A percentile compares a stretch with the other conserved stretches of the same genome.
Conservation (phyloP, 2,329 filamentous ascomycete genomes). For the Claviceps sp. region DNA sequence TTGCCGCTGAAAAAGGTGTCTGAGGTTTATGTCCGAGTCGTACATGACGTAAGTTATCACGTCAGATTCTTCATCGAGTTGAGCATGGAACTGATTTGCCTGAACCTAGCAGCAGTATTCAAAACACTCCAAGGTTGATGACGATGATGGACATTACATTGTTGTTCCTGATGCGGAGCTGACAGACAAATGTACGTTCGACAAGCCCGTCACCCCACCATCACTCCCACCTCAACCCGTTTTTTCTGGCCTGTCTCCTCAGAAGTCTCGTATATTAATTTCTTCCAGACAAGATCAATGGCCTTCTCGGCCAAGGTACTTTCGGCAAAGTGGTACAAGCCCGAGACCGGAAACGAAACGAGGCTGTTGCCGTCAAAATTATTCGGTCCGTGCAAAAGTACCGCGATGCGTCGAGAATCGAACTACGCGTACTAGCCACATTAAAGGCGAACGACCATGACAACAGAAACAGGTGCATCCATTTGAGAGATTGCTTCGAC, state of each 20-base stretch:
- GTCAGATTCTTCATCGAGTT: not conserved
- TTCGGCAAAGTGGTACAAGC: slow-evolving; percentile 98
- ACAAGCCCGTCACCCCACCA: not conserved
- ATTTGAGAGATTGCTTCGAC: slow-evolving; percentile 92
- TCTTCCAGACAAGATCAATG: slow-evolving; percentile 64
- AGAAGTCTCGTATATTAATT: not conserved
- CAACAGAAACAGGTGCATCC: slow-evolving; percentile 93
- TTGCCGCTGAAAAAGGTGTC: slow-evolving; percentile 83
- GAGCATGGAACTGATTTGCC: not conserved
- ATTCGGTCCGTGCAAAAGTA: slow-evolving; percentile 98
- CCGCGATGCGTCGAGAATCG: slow-evolving; percentile 87
- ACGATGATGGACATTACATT: slow-evolving; percentile 95
- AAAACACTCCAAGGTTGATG: slow-evolving; percentile 67
- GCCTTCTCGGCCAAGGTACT: slow-evolving; percentile 86
- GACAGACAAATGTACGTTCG: slow-evolving; percentile 74
- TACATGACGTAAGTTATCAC: slow-evolving; percentile 44
- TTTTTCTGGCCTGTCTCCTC: not conserved
- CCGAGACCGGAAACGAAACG: slow-evolving; percentile 62
- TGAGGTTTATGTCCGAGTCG: slow-evolving; percentile 53
- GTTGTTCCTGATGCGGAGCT: slow-evolving; percentile 76
- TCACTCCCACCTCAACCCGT: not conserved
- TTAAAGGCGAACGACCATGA: slow-evolving; percentile 80
- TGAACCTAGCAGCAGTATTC: slow-evolving; percentile 22
- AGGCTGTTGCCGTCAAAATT: slow-evolving; percentile 86
- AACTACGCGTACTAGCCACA: slow-evolving; percentile 83